Percentiles rank a stretch among this genome's conserved stretches.
Evolutionary conservation across 1,284 basidiomycete genomes (phyloP).

Genomic region (Rhodofomes roseus): DNA sequence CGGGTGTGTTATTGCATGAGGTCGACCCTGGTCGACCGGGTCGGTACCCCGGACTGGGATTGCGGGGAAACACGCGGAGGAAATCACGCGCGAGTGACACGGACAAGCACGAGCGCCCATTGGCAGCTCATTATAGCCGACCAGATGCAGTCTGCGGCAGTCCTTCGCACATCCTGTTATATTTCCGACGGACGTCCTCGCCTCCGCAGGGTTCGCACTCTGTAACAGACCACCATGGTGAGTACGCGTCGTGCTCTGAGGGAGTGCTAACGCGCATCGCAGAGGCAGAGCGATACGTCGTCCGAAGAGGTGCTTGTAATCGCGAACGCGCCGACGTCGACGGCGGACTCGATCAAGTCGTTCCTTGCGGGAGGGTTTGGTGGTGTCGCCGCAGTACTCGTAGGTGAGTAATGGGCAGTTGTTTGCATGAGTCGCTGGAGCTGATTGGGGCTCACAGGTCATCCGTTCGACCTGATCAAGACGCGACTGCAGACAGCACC

Average conservation of each 20-base stretch:
- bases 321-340: conserved; percentile 30
- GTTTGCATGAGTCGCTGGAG: not conserved
- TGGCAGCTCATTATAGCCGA: not conserved
- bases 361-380: conserved; percentile 93
- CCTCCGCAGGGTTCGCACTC: conserved; percentile 2
- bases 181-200: conserved; percentile 8
- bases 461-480: conserved; percentile 98
- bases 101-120: not conserved
- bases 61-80: not conserved
- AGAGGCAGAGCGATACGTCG: conserved; percentile 20
- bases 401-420: conserved; percentile 54
- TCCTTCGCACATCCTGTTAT: conserved; percentile 5
- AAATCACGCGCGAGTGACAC: not conserved
- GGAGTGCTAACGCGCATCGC: not conserved
- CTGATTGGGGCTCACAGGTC: conserved; percentile 50
- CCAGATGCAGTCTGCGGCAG: conserved; percentile 1
- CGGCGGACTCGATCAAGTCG: conserved; percentile 68
- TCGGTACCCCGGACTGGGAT: not conserved
- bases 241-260: conserved; percentile 4
- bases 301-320: conserved; percentile 20
- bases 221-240: conserved; percentile 20
- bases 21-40: not conserved
- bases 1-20: not conserved
- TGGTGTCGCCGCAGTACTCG: conserved; percentile 82
- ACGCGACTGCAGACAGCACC: conserved; percentile 93